phyloP scores from a whole-genome alignment of 805 yeast species.

The Kluyveromyces wickerhamii region DNA sequence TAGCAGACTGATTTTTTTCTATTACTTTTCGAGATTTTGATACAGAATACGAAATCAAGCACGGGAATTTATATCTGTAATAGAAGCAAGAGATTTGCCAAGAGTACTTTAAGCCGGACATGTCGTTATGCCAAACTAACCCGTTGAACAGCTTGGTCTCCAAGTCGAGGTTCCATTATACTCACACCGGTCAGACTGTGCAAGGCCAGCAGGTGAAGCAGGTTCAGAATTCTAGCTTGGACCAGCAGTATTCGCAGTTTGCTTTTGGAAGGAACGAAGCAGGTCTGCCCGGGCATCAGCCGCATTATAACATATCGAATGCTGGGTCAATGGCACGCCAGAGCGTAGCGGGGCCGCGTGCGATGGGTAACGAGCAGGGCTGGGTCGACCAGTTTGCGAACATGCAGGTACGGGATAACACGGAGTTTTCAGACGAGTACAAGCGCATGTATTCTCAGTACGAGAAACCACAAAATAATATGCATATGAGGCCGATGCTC shows the following conservation, averaged over 20 bases:
- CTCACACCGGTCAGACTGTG: neutral
- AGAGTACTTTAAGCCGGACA: neutral
- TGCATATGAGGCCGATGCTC: neutral
- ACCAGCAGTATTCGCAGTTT: conserved; percentile 1
- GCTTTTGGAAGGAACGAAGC: neutral
- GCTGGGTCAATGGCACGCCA: neutral
- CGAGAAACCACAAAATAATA: conserved; percentile 10
- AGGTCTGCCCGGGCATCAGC: conserved; percentile 5
- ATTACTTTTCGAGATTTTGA: too few species aligned
- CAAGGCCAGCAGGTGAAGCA: conserved; percentile 1
- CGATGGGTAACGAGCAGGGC: neutral
- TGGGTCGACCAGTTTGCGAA: conserved; percentile 23
- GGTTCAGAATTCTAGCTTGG: conserved; percentile 1
- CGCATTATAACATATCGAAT: neutral
- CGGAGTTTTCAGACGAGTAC: conserved; percentile 25
- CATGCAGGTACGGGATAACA: conserved; percentile 23
- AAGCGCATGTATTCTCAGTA: conserved; percentile 21
- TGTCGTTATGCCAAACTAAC: conserved; percentile 14
- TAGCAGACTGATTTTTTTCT: too few species aligned
- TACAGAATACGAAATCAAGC: too few species aligned
- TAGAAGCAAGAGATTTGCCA: too few species aligned
- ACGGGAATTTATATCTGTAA: too few species aligned
- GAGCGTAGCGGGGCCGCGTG: neutral
- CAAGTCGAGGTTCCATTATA: conserved; percentile 10
- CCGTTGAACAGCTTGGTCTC: conserved; percentile 16